A percentile compares a stretch with the other conserved stretches of the same genome.
Evolutionary conservation across 257 asterid species (phyloP).

Genomic region (Datura wrightii): DNA sequence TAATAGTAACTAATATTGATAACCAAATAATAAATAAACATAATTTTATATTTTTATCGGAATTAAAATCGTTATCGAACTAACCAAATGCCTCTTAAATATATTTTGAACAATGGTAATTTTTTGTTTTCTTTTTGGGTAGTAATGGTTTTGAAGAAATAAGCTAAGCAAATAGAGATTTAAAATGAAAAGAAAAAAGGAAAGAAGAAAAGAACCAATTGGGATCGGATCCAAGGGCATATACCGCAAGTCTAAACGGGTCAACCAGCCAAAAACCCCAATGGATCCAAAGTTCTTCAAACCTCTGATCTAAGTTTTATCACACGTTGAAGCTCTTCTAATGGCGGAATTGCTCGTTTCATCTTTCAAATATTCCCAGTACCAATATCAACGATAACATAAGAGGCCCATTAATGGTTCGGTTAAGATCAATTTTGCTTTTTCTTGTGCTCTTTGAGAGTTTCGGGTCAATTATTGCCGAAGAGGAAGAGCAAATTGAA

Average conservation of each 20-base stretch:
- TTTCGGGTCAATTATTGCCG: constrained; percentile 47
- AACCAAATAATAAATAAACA: no score
- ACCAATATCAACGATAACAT: not conserved
- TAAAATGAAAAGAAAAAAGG: no score
- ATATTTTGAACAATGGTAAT: no score
- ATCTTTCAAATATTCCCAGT: constrained; percentile 21
- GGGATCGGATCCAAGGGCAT: constrained; percentile 24
- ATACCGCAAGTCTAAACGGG: constrained; percentile 17
- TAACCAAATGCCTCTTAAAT: no score
- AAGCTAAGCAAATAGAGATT: not conserved
- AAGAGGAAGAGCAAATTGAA: constrained; percentile 49
- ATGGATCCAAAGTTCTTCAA: constrained; percentile 22
- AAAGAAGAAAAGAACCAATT: constrained; percentile 4
- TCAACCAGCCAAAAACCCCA: constrained; percentile 30
- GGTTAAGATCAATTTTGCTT: constrained; percentile 41
- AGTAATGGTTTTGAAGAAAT: not conserved
- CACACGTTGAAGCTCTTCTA: not conserved
- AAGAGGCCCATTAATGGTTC: constrained; percentile 45
- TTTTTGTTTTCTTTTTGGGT: no score
- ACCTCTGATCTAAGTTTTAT: constrained; percentile 7
- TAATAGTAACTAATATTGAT: no score
- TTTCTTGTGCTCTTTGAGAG: constrained; percentile 48
- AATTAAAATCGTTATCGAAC: no score
- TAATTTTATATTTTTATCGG: no score
- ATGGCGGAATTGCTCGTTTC: constrained; percentile 23